These are phyloP conservation scores for Colletotrichum lindemuthianum DNA, from an alignment of 2,329 filamentous ascomycete species.

Conservation along the genomic window DNA sequence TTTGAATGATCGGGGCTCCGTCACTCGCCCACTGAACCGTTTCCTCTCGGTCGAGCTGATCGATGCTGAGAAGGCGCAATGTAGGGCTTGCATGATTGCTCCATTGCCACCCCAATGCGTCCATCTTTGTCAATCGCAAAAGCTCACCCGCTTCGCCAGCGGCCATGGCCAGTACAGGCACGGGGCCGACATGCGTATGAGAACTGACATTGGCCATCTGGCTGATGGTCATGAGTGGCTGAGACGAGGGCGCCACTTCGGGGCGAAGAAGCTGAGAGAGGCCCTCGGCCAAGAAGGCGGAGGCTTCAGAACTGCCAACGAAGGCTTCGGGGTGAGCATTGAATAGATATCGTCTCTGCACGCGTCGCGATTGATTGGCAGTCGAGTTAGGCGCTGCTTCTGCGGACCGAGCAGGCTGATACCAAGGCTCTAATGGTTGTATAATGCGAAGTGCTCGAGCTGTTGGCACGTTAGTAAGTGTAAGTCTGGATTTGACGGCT, in stretches of 20 bases:
- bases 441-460: constrained; percentile 24
- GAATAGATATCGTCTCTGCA: constrained; percentile 60
- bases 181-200: constrained; percentile 39
- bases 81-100: constrained; percentile 53
- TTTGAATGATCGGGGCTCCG: constrained; percentile 58
- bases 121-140: constrained; percentile 64
- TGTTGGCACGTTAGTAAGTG: constrained; percentile 6
- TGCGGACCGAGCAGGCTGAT: constrained; percentile 13
- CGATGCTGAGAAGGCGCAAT: constrained; percentile 58
- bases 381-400: constrained; percentile 18
- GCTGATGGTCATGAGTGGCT: constrained; percentile 64
- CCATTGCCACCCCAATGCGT: constrained; percentile 66
- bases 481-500: neutral
- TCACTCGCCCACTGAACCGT: constrained; percentile 65
- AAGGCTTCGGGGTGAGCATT: constrained; percentile 62
- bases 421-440: constrained; percentile 22
- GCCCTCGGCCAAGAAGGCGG: constrained; percentile 49
- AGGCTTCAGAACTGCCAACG: constrained; percentile 48
- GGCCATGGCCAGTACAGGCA: constrained; percentile 56
- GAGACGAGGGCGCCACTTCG: constrained; percentile 38
- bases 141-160: constrained; percentile 68
- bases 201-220: constrained; percentile 57
- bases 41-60: constrained; percentile 54
- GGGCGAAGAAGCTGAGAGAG: constrained; percentile 43
- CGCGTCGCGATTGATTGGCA: constrained; percentile 24